A percentile compares a stretch with the other conserved stretches of the same genome.
These are phyloP conservation scores for Elongisporangium undulatum DNA, from an alignment of 352 stramenopile genomes.

Conservation along the genomic window DNA sequence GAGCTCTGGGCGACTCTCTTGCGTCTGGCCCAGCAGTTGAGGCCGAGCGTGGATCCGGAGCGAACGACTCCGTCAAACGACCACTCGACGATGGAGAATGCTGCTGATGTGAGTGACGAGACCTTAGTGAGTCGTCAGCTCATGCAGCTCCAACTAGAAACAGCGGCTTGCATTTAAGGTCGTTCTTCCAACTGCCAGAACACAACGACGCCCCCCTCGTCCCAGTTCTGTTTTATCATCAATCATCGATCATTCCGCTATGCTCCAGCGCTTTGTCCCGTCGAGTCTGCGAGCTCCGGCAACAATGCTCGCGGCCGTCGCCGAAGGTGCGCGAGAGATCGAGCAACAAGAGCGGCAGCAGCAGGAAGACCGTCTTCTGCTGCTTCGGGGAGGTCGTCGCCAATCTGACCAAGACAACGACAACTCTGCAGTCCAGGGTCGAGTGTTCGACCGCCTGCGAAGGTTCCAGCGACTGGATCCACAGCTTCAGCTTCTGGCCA, in stretches of 20 bases:
- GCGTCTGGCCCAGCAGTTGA: neutral
- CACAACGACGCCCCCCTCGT: neutral
- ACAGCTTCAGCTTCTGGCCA: constrained; percentile 24
- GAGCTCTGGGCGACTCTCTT: neutral
- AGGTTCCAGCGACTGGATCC: constrained; percentile 24
- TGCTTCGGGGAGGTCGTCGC: neutral
- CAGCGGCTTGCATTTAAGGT: neutral
- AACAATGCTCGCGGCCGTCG: neutral
- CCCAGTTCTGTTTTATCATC: neutral
- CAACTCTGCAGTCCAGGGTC: constrained; percentile 15
- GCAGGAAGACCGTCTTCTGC: neutral
- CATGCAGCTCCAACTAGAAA: neutral
- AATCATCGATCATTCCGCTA: neutral
- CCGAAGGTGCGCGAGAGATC: neutral
- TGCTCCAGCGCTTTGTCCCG: neutral
- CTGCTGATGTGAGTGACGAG: neutral
- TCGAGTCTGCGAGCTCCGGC: neutral
- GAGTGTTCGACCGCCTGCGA: constrained; percentile 30
- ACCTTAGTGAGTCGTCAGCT: neutral
- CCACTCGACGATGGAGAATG: constrained; percentile 8
- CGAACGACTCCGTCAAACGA: neutral
- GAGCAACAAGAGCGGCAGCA: neutral
- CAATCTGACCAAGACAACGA: neutral
- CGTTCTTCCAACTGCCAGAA: neutral
- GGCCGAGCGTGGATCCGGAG: neutral